Evolutionary conservation across 768 basidiomycete species (phyloP), one percentile per base, ranked within the genome.

Genomic region (Suillus occidentalis): DNA sequence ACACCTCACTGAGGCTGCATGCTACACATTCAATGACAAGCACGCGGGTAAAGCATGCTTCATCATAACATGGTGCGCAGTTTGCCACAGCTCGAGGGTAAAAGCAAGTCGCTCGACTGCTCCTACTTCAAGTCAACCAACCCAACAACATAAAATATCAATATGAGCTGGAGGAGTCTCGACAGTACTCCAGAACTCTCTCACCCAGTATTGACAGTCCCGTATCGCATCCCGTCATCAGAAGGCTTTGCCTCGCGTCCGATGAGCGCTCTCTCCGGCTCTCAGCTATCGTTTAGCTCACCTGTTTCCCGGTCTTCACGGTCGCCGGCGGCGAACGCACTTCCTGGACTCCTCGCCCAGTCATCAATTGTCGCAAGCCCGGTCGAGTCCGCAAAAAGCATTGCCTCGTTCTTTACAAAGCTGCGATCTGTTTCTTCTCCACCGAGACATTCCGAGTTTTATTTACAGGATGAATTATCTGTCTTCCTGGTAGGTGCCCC

Each of bases 401-500:
- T 52, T 31, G 3, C 64, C 12, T 63, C 63, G 4, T 65, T 66
- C 34, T 39, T 66, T 9, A 65, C 65, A 12, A 42, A 47, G 45
- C n/a, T 65, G 7, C 39, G 53, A 4, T 43, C 47, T 18, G 64
- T 42, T 13, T 31, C 52, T 6, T 20, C 65, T 34, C 49, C 25
- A 9, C 63, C 62, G 22, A 50, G 61, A 18, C 70, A 73, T 49
- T 61, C 62, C 12, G 63, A 63, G 39, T 73, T 68, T 50, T 73
- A 69, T 59, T 43, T 73, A 37, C 65, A 73, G 9, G 72, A 73
- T 59, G 67, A 66, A 20, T 62, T 67, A 60, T 63, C 63, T 31
- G 62, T 71, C 40, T 69, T 73, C 49, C 61, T 66, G 7, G 72
- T 73, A 60, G 60, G 72, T 55, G 9, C 4, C 50, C 25, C 10